Conservation (phyloP, 352 stramenopile species). For the Phytophthora ohioensis region DNA sequence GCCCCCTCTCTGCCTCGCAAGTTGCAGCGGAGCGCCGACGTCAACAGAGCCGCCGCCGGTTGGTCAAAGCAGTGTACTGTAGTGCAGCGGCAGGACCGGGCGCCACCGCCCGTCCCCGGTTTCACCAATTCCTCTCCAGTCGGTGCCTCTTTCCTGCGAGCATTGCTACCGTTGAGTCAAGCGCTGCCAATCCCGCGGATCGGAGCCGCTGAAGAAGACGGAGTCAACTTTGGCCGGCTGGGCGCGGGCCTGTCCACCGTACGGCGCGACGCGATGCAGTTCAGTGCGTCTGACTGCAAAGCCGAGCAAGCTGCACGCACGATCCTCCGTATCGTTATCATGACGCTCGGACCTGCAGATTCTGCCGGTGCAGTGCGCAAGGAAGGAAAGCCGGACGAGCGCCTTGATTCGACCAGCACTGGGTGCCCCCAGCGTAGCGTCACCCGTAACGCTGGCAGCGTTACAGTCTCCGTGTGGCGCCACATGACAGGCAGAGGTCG, state of each 20-base stretch:
- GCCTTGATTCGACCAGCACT: slow-evolving; percentile 1
- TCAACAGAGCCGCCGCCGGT: not conserved
- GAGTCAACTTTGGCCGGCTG: slow-evolving; percentile 8
- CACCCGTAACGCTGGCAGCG: not conserved
- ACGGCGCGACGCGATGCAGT: not conserved
- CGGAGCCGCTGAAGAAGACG: slow-evolving; percentile 3
- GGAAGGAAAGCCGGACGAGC: slow-evolving; percentile 13
- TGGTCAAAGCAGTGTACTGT: not conserved
- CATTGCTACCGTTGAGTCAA: slow-evolving; percentile 21
- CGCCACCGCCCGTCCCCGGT: not conserved
- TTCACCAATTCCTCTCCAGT: slow-evolving; percentile 3
- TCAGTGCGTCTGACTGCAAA: slow-evolving; percentile 1
- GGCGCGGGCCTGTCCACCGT: slow-evolving; percentile 25
- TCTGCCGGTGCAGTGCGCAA: slow-evolving; percentile 17
- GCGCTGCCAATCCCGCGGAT: not conserved
- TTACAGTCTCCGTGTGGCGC: not conserved
- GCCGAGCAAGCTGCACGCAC: slow-evolving; percentile 1
- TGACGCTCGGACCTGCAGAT: slow-evolving; percentile 15
- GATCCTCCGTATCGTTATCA: slow-evolving; percentile 33
- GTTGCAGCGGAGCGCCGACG: slow-evolving; percentile 6
- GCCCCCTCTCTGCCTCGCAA: slow-evolving; percentile 25
- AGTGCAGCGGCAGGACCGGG: slow-evolving; percentile 1
- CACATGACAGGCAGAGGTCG: not conserved
- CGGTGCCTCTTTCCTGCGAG: slow-evolving; percentile 26
- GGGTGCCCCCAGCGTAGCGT: not conserved